A percentile compares a stretch with the other conserved stretches of the same genome.
Evolutionary conservation across 1,284 basidiomycete genomes (phyloP).

Genomic region (Puccinia brachypodii): DNA sequence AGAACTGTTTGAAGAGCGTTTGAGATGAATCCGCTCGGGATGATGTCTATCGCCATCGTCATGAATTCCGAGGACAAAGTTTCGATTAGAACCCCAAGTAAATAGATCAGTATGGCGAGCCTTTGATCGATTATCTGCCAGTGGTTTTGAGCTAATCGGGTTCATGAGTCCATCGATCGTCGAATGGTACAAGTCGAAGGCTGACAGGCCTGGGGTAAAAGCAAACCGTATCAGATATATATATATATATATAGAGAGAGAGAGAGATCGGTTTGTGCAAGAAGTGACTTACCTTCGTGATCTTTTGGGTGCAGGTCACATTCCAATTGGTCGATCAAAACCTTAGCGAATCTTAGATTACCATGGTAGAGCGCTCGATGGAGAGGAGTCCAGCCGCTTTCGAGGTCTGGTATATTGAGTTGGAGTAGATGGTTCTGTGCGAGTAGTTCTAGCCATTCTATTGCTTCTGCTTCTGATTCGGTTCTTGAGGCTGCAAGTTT

Average conservation of each 20-base stretch:
- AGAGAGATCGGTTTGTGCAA: too few species aligned
- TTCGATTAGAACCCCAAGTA: constrained; percentile 85
- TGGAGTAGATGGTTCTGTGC: constrained; percentile 64
- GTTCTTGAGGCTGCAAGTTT: constrained; percentile 64
- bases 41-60: constrained; percentile 75
- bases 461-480: constrained; percentile 65
- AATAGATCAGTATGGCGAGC: constrained; percentile 64
- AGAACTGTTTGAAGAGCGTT: constrained; percentile 55
- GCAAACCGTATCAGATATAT: neutral
- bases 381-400: constrained; percentile 87
- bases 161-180: constrained; percentile 66
- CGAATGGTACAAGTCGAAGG: constrained; percentile 91
- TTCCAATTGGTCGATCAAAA: constrained; percentile 73
- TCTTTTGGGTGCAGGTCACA: constrained; percentile 78
- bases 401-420: constrained; percentile 68
- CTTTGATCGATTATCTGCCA: constrained; percentile 48
- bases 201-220: constrained; percentile 64
- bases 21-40: constrained; percentile 75
- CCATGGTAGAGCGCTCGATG: constrained; percentile 87
- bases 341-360: constrained; percentile 74
- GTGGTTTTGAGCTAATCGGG: neutral
- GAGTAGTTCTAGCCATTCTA: constrained; percentile 82
- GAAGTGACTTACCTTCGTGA: constrained; percentile 65
- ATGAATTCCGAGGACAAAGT: constrained; percentile 69
- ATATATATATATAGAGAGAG: too few species aligned